Conservation (phyloP, 345 rosid species). For the Theobroma cacao region DNA sequence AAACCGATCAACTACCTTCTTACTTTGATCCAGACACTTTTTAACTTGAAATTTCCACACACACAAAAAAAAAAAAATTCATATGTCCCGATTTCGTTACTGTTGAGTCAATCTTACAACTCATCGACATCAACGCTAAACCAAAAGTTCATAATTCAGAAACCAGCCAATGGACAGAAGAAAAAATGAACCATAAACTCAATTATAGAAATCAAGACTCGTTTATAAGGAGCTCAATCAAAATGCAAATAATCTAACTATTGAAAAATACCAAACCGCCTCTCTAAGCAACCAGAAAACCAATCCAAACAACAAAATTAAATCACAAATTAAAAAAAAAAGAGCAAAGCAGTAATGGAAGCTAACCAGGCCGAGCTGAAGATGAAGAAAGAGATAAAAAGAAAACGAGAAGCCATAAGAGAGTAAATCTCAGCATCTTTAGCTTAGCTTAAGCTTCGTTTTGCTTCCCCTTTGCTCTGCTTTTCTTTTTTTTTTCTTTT, state of each 20-base stretch:
- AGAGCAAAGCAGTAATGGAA: conserved; percentile 15
- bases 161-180: not conserved
- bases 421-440: conserved; percentile 32
- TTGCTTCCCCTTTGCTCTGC: not conserved
- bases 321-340: not conserved
- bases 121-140: conserved; percentile 4
- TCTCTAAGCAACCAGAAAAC: not conserved
- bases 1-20: not conserved
- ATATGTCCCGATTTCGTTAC: conserved; percentile 5
- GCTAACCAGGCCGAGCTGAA: conserved; percentile 49
- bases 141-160: not conserved
- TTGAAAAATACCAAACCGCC: not conserved
- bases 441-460: conserved; percentile 9
- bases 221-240: conserved; percentile 10
- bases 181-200: not conserved
- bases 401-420: conserved; percentile 39
- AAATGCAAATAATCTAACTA: conserved; percentile 10
- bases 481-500: too few species aligned
- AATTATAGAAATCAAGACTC: not conserved
- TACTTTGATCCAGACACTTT: not conserved
- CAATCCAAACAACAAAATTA: conserved; percentile 5
- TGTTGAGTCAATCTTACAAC: not conserved
- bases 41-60: not conserved
- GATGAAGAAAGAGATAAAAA: conserved; percentile 28
- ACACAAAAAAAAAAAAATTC: not conserved